Evolutionary conservation across 768 basidiomycete species (phyloP), one percentile per base, ranked within the genome.

Genomic region (Nevesoporus exiguus): DNA sequence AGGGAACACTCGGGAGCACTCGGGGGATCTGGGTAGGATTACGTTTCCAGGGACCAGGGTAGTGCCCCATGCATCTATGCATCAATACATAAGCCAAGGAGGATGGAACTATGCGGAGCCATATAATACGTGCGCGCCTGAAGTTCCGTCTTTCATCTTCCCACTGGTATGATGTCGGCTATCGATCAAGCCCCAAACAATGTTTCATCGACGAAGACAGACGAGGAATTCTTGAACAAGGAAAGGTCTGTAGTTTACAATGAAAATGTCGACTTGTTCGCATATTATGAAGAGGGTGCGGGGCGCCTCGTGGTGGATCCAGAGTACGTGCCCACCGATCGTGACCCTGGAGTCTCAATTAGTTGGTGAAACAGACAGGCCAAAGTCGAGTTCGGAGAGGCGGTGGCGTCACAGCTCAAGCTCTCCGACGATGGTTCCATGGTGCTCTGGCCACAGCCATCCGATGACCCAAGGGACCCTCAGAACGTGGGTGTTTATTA

Each of bases 241-340:
- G 51, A 39, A 14, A 22, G 0, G 1, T 9, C 3, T 7, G 25
- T 5, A 1, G 6, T 8, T 3, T 47, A 29, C 1, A 24, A 4
- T 5, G 44, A 52, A 22, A 66, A 66, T 5, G 45, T 78, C 11
- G 73, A 78, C 54, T 55, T 77, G 34, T 48, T 64, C 22, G 50
- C 65, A 0, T 82, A 80, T 54, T 82, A 85, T 45, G 83, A 85
- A 56, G 65, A 74, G 11, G 71, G 73, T 55, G 82, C 81, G 1
- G 85, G 84, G 10, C 74, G 84, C 19, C 69, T 86, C 39, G 80
- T 86, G 47, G 71, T 86, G 13, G 83, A 86, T 65, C 83, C 84
- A 13, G 69, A 74, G 84, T 83, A 54, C 21, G 80, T 75, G 30
- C 30, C 21, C 10, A 3, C 5, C 7, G 9, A 24, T 27, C 1